Conservation (phyloP, 1,284 basidiomycete genomes). For the Papiliotrema laurentii region DNA sequence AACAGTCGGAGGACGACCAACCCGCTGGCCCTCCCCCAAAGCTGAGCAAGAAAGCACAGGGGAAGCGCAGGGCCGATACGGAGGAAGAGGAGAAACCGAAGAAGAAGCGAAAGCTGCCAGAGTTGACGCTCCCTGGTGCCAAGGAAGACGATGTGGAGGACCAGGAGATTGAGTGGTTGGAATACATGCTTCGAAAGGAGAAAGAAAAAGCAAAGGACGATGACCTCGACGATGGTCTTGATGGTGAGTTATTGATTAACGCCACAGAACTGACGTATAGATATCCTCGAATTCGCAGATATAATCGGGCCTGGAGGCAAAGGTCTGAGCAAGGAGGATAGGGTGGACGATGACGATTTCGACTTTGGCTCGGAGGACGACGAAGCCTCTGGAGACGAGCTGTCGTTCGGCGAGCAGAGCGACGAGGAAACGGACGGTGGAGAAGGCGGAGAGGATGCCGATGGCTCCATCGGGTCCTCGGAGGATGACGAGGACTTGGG, state of each 20-base stretch:
- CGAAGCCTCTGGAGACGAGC: no score
- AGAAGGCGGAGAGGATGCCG: slow-evolving; percentile 13
- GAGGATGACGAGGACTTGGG: background rate
- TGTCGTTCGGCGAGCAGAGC: slow-evolving; percentile 1
- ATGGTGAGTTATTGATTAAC: slow-evolving; percentile 54
- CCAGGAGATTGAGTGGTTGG: slow-evolving; percentile 70
- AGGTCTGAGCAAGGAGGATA: slow-evolving; percentile 9
- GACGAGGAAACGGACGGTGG: slow-evolving; percentile 7
- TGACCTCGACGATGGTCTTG: slow-evolving; percentile 53
- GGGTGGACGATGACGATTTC: slow-evolving; percentile 8
- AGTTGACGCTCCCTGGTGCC: slow-evolving; percentile 2
- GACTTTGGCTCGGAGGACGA: slow-evolving; percentile 10
- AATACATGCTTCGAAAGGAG: slow-evolving; percentile 59
- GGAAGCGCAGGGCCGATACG: slow-evolving; percentile 9
- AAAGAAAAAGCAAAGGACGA: slow-evolving; percentile 46
- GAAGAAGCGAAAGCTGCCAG: slow-evolving; percentile 7
- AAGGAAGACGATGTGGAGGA: slow-evolving; percentile 32
- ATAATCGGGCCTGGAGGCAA: slow-evolving; percentile 31
- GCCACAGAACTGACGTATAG: slow-evolving; percentile 38
- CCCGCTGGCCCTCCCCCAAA: background rate
- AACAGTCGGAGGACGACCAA: background rate
- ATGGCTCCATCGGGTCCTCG: no score
- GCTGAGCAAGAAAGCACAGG: slow-evolving; percentile 1
- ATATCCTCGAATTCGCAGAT: slow-evolving; percentile 52
- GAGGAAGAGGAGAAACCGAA: slow-evolving; percentile 12